These are phyloP conservation scores for Lipomyces sp. DNA, from an alignment of 805 yeast species.

Conservation along the genomic window DNA sequence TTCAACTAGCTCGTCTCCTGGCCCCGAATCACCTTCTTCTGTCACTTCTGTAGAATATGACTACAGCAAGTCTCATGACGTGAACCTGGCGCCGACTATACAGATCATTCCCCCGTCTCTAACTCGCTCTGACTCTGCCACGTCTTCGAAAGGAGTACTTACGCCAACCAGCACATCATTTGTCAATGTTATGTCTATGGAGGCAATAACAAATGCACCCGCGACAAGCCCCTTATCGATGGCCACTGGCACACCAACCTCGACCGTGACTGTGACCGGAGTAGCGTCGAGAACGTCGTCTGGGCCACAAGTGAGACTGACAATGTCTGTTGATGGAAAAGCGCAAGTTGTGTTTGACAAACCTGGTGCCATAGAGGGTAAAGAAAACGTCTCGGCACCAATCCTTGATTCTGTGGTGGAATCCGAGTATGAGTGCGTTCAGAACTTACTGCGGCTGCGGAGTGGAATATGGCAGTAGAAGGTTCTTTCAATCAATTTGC, in stretches of 20 bases:
- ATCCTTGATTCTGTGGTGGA: background rate
- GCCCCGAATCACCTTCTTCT: background rate
- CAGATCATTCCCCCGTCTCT: background rate
- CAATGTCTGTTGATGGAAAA: slow-evolving; percentile 50
- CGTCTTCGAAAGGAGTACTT: slow-evolving; percentile 20
- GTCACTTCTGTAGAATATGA: background rate
- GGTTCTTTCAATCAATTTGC: background rate
- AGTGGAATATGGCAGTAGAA: slow-evolving; percentile 30
- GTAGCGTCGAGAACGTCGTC: slow-evolving; percentile 9
- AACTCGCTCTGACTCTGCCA: background rate
- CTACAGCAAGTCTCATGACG: background rate
- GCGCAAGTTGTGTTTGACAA: slow-evolving; percentile 45
- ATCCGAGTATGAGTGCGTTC: slow-evolving; percentile 33
- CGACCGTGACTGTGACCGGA: background rate
- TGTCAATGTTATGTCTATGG: slow-evolving; percentile 29
- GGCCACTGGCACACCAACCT: background rate
- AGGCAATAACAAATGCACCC: slow-evolving; percentile 8
- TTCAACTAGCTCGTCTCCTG: slow-evolving; percentile 9
- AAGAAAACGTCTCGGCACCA: slow-evolving; percentile 15
- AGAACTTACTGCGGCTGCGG: slow-evolving; percentile 31
- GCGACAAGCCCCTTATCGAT: background rate
- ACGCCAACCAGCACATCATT: slow-evolving; percentile 18
- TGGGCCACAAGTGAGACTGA: slow-evolving; percentile 26
- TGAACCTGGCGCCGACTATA: background rate
- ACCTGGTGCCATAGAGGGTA: background rate